Conservation (phyloP, 129 eudicot genomes). For the Artemisia argyi region DNA sequence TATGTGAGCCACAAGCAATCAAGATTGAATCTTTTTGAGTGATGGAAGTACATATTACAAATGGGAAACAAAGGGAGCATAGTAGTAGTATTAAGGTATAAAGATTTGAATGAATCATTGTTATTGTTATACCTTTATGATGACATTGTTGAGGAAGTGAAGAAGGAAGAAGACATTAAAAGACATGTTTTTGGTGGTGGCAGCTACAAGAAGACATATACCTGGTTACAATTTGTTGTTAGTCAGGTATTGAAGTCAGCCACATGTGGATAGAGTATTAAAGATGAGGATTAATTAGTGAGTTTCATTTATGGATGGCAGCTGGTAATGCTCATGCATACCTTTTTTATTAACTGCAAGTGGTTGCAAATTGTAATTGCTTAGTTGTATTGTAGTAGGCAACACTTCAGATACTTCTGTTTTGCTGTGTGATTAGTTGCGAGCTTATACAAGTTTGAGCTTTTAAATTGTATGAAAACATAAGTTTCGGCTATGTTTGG, state of each 20-base stretch:
- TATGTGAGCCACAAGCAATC: conserved; percentile 41
- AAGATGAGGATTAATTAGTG: conserved; percentile 35
- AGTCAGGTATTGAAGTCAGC: conserved; percentile 1
- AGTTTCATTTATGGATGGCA: conserved; percentile 35
- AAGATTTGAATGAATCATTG: conserved; percentile 24
- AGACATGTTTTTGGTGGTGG: conserved; percentile 27
- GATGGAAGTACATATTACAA: conserved; percentile 27
- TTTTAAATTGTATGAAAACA: too few species aligned
- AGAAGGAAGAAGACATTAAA: conserved; percentile 10
- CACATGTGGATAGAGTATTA: conserved; percentile 26
- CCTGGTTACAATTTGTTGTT: conserved; percentile 33
- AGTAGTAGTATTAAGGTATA: conserved; percentile 11
- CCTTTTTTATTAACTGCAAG: too few species aligned
- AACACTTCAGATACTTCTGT: too few species aligned
- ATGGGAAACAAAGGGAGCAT: conserved; percentile 24
- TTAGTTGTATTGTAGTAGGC: too few species aligned
- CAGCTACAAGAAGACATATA: conserved; percentile 10
- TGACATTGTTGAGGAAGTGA: conserved; percentile 27
- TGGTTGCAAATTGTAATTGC: too few species aligned
- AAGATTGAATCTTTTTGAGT: conserved; percentile 40
- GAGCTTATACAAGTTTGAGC: too few species aligned
- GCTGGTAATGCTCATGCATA: conserved; percentile 24
- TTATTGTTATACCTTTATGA: too few species aligned
- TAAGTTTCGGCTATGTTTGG: too few species aligned
- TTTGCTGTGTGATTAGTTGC: too few species aligned